A percentile compares a stretch with the other conserved stretches of the same genome.
Conservation (phyloP, 139 green algal genomes). For the Chlamydomonas incerta region DNA sequence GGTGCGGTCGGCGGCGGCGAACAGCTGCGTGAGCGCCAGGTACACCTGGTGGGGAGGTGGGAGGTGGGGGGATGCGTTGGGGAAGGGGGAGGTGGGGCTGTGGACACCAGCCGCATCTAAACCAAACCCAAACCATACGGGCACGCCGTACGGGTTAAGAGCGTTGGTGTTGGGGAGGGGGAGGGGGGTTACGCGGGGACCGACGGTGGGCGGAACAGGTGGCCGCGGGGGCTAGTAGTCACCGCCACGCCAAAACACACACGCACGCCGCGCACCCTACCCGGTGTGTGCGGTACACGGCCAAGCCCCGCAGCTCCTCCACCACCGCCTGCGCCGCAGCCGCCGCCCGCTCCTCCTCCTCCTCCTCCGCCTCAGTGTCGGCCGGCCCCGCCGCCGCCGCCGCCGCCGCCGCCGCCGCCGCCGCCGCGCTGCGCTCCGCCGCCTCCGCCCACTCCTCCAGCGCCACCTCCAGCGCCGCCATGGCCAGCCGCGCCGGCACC, state of each 20-base stretch:
- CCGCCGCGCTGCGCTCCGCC: neutral
- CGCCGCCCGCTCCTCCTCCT: neutral
- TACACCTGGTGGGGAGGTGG: neutral
- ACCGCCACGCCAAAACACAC: no score
- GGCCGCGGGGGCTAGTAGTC: no score
- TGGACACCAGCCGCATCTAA: no score
- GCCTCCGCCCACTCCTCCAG: slow-evolving; percentile 49
- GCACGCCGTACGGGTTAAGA: no score
- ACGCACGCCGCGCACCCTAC: no score
- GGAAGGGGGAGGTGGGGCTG: no score
- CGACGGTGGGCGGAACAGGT: no score
- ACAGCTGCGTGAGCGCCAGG: slow-evolving; percentile 62
- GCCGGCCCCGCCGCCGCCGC: slow-evolving; percentile 5
- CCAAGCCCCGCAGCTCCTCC: slow-evolving; percentile 24
- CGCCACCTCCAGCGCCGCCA: slow-evolving; percentile 70
- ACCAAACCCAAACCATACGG: no score
- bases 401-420: neutral
- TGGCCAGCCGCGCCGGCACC: slow-evolving; percentile 71
- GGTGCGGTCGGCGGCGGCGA: slow-evolving; percentile 52
- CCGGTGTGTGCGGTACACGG: slow-evolving; percentile 7
- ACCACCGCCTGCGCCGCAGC: neutral
- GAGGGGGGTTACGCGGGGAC: no score
- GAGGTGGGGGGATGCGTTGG: no score
- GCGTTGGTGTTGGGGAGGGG: no score
- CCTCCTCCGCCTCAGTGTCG: no score